phyloP scores from a whole-genome alignment of 1,284 basidiomycete species.

The Sporisorium exsertum region DNA sequence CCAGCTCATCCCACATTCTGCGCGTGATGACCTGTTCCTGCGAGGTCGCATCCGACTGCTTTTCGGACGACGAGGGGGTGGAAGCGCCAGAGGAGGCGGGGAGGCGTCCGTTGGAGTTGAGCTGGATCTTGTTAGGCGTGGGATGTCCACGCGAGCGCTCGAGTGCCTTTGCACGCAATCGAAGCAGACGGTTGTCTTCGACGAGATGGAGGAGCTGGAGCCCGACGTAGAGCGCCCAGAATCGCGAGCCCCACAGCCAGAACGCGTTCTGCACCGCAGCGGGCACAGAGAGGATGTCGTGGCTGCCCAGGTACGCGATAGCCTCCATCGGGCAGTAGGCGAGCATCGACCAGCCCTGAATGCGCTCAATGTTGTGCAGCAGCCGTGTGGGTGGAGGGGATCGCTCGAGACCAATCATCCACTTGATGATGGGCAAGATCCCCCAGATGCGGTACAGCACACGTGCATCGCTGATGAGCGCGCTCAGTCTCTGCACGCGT shows the following conservation, averaged over 20 bases:
- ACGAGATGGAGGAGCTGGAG: slow-evolving; percentile 66
- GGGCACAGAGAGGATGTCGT: slow-evolving; percentile 61
- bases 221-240: slow-evolving; percentile 67
- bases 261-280: slow-evolving; percentile 52
- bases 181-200: slow-evolving; percentile 66
- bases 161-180: slow-evolving; percentile 64
- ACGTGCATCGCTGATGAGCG: slow-evolving; percentile 62
- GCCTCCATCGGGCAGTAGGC: slow-evolving; percentile 68
- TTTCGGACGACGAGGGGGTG: slow-evolving; percentile 27
- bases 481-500: slow-evolving; percentile 49
- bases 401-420: slow-evolving; percentile 66
- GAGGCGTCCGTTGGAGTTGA: slow-evolving; percentile 30
- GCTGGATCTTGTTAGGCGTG: slow-evolving; percentile 42
- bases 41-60: slow-evolving; percentile 13
- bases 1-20: slow-evolving; percentile 65
- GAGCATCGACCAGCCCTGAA: slow-evolving; percentile 68
- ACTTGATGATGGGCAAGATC: slow-evolving; percentile 67
- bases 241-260: slow-evolving; percentile 60
- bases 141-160: slow-evolving; percentile 66
- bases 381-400: slow-evolving; percentile 61
- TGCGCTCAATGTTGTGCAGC: slow-evolving; percentile 66
- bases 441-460: slow-evolving; percentile 67
- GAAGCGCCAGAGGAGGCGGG: not conserved
- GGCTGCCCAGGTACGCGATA: slow-evolving; percentile 64
- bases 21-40: slow-evolving; percentile 63